Evolutionary conservation across 169 alveolate genomes (phyloP).

Genomic region (Theileria annulata): DNA sequence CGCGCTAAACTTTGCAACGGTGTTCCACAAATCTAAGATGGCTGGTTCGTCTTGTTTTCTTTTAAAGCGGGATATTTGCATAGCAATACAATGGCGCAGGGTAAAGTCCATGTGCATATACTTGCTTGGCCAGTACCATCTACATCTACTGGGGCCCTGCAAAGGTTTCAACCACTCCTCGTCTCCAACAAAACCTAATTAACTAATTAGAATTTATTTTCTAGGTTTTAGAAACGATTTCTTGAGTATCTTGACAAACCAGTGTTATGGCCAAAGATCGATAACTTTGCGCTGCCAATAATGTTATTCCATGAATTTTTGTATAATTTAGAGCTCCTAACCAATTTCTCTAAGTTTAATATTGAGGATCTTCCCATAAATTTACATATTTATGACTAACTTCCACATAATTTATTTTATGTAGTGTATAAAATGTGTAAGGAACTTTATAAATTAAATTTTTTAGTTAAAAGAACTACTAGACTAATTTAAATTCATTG

Average conservation of each 20-base stretch:
- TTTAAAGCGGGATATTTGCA: constrained; percentile 73
- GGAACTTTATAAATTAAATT: background rate
- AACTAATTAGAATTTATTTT: background rate
- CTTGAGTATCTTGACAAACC: constrained; percentile 12
- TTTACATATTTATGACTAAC: background rate
- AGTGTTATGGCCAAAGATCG: constrained; percentile 19
- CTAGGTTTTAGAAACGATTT: background rate
- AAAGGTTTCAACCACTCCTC: constrained; percentile 78
- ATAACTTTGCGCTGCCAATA: background rate
- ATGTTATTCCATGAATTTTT: constrained; percentile 14
- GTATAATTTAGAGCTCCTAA: constrained; percentile 4
- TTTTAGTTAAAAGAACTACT: background rate
- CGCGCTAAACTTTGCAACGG: constrained; percentile 23
- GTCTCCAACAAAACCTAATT: constrained; percentile 73
- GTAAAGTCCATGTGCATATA: constrained; percentile 78
- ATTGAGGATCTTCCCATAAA: background rate
- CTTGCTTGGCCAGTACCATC: constrained; percentile 80
- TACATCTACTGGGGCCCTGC: constrained; percentile 68
- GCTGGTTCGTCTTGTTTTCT: constrained; percentile 49
- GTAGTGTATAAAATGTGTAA: background rate
- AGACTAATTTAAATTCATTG: too few species aligned
- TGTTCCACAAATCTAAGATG: constrained; percentile 52
- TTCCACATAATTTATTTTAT: background rate
- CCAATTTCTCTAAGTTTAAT: constrained; percentile 2
- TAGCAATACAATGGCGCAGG: constrained; percentile 70